Evolutionary conservation across 2,329 filamentous ascomycete species (phyloP).

Genomic region (Alternaria ethzedia): DNA sequence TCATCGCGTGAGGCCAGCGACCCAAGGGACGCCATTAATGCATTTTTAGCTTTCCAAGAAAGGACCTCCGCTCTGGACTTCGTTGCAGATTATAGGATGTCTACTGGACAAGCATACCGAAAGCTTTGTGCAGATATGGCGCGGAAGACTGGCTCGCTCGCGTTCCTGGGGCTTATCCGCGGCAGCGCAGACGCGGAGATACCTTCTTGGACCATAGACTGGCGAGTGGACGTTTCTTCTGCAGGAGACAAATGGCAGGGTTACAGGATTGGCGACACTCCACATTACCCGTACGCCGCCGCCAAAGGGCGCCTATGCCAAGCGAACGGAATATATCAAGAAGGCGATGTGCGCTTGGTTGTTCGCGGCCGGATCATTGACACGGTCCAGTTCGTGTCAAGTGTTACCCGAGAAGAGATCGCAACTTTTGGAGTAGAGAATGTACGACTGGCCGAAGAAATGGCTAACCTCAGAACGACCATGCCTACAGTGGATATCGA

Average conservation of each 20-base stretch:
- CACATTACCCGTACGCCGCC: background rate
- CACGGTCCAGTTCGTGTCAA: background rate
- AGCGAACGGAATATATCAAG: background rate
- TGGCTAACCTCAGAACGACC: background rate
- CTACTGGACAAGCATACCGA: background rate
- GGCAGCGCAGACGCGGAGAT: background rate
- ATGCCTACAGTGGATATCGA: background rate
- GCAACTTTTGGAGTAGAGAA: background rate
- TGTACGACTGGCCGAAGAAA: background rate
- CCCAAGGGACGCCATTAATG: background rate
- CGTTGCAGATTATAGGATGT: background rate
- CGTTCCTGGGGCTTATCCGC: background rate
- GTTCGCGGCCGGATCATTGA: background rate
- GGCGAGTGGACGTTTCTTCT: background rate
- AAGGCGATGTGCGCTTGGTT: background rate
- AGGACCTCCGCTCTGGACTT: background rate
- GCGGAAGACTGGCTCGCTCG: background rate
- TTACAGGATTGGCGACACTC: background rate
- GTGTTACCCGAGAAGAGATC: background rate
- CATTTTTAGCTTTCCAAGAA: background rate
- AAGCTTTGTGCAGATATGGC: background rate
- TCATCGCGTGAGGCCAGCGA: background rate
- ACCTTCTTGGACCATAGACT: background rate
- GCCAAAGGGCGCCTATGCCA: background rate
- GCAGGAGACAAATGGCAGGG: background rate